Percentiles rank a stretch among this genome's conserved stretches.
Conservation (phyloP, 345 rosid species). For the Aegle marmelos region DNA sequence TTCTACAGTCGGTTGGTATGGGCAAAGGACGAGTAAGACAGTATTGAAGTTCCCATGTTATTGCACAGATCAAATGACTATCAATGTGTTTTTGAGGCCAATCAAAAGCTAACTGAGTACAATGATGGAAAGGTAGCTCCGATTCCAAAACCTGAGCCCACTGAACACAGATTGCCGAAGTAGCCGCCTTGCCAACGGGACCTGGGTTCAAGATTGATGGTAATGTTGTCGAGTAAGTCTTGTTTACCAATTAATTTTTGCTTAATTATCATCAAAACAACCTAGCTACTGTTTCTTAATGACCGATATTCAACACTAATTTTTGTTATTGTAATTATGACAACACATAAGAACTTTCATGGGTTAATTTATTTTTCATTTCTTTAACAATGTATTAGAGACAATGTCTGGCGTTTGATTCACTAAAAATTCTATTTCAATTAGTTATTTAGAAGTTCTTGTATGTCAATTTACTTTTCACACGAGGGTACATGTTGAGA, state of each 20-base stretch:
- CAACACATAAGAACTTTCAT: too few species aligned
- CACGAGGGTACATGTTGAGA: too few species aligned
- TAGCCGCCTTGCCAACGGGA: neutral
- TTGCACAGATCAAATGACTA: neutral
- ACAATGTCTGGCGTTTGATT: too few species aligned
- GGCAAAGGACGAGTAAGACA: conserved; percentile 5
- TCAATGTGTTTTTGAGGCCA: conserved; percentile 19
- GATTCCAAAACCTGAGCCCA: conserved; percentile 16
- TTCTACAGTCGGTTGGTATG: conserved; percentile 33
- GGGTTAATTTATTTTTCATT: too few species aligned
- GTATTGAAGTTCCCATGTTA: conserved; percentile 6
- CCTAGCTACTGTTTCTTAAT: neutral
- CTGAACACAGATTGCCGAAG: conserved; percentile 15
- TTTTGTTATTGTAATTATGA: too few species aligned
- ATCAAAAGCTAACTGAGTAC: conserved; percentile 15
- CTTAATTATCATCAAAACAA: neutral
- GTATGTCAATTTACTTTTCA: too few species aligned
- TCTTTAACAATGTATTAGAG: too few species aligned
- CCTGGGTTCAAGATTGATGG: conserved; percentile 19
- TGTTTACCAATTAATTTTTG: neutral
- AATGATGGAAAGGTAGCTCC: neutral
- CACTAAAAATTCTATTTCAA: too few species aligned
- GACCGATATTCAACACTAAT: too few species aligned
- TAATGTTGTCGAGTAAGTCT: conserved; percentile 10
- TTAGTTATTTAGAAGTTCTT: too few species aligned